Percentiles rank a stretch among this genome's conserved stretches.
phyloP scores from a whole-genome alignment of 805 yeast genomes.

The Hyphopichia homilentoma region DNA sequence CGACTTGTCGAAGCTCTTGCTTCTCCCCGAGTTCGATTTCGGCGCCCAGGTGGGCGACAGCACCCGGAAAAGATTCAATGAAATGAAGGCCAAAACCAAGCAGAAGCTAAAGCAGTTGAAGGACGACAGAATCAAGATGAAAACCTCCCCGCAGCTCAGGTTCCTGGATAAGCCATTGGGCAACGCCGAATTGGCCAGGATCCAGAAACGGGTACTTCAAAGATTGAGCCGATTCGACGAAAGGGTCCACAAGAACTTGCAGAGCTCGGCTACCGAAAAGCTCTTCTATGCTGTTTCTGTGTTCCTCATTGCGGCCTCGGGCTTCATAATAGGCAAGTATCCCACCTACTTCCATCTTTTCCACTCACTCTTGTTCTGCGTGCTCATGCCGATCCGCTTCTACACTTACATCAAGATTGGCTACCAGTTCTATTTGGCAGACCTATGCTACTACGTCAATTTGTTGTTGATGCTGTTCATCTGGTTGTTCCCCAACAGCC shows the following conservation, averaged over 20 bases:
- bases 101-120: constrained; percentile 25
- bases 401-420: constrained; percentile 77
- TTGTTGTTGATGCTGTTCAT: constrained; percentile 61
- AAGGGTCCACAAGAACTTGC: constrained; percentile 30
- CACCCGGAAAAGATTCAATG: constrained; percentile 31
- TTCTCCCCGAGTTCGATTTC: constrained; percentile 41
- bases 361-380: constrained; percentile 57
- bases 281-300: constrained; percentile 74
- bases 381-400: constrained; percentile 80
- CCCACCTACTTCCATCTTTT: constrained; percentile 76
- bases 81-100: constrained; percentile 34
- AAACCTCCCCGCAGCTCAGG: neutral
- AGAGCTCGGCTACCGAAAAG: constrained; percentile 55
- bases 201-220: constrained; percentile 29
- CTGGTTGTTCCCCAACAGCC: constrained; percentile 80
- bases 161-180: constrained; percentile 9
- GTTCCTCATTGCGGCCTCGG: constrained; percentile 63
- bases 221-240: constrained; percentile 33
- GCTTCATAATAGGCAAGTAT: constrained; percentile 70
- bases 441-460: constrained; percentile 90
- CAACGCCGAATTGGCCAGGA: constrained; percentile 22
- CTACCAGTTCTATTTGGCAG: constrained; percentile 86
- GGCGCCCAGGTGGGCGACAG: constrained; percentile 36
- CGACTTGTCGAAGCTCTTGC: constrained; percentile 34
- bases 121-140: constrained; percentile 8